These are phyloP conservation scores for Noccaea bulbosa DNA, from an alignment of 345 rosid species.

Conservation along the genomic window DNA sequence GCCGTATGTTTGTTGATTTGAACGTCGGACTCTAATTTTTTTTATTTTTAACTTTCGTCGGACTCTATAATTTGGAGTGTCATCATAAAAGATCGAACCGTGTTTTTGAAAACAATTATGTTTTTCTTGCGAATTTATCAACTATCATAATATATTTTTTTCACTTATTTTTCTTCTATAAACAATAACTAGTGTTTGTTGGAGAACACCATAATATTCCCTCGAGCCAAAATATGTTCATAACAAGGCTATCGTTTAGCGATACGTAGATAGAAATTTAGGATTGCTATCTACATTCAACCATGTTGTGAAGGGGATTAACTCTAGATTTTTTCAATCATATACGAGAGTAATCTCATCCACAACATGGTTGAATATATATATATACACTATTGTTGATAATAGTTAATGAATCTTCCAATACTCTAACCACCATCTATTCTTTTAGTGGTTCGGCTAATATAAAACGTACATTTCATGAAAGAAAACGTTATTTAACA, in stretches of 20 bases:
- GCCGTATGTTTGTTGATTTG: background rate
- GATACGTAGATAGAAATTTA: background rate
- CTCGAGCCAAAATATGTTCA: too few relatives aligned
- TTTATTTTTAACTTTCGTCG: too few relatives aligned
- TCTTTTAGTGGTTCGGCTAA: too few relatives aligned
- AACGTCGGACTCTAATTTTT: background rate
- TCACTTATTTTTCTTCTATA: too few relatives aligned
- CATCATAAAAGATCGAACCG: background rate
- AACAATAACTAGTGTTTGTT: too few relatives aligned
- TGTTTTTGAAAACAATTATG: too few relatives aligned
- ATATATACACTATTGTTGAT: background rate
- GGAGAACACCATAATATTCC: too few relatives aligned
- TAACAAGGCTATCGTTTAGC: too few relatives aligned
- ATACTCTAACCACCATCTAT: background rate
- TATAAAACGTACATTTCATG: too few relatives aligned
- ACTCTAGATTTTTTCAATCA: background rate
- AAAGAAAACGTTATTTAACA: conserved; percentile 11
- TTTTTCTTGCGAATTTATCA: too few relatives aligned
- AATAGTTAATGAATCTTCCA: background rate
- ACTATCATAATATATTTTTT: too few relatives aligned
- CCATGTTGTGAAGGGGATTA: background rate
- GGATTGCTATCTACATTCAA: background rate
- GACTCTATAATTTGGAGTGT: background rate
- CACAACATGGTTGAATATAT: background rate
- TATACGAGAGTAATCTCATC: background rate